Percentiles rank a stretch among this genome's conserved stretches.
Conservation (phyloP, 208 protist genomes). For the Leptomonas pyrrhocoris region DNA sequence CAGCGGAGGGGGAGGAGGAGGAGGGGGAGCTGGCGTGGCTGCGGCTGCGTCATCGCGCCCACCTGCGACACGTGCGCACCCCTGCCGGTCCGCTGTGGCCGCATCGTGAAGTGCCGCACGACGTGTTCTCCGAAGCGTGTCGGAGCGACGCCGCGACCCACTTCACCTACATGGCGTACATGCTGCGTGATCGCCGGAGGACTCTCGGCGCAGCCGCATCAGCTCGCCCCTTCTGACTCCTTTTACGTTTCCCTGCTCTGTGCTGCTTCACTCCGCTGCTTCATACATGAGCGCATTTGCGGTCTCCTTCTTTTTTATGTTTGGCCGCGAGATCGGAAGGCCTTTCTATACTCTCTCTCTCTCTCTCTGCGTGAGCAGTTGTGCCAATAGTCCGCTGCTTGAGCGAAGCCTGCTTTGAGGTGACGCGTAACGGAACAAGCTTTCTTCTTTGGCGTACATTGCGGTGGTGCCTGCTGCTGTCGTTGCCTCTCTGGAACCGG, state of each 20-base stretch:
- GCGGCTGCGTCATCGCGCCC: slow-evolving; percentile 3
- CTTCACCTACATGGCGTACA: slow-evolving; percentile 1
- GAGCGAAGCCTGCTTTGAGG: too few relatives aligned
- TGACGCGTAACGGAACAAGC: too few relatives aligned
- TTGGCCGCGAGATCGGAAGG: too few relatives aligned
- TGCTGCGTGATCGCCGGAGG: background rate
- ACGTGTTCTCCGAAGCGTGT: background rate
- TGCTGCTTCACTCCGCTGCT: too few relatives aligned
- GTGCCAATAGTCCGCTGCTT: too few relatives aligned
- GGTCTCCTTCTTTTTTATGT: slow-evolving; percentile 21
- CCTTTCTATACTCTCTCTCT: too few relatives aligned
- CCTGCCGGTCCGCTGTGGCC: slow-evolving; percentile 27
- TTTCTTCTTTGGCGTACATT: too few relatives aligned
- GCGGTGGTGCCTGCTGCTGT: too few relatives aligned
- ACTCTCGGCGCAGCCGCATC: background rate
- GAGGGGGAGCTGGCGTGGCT: too few relatives aligned
- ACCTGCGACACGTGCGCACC: slow-evolving; percentile 12
- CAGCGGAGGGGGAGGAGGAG: background rate
- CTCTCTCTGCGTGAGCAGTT: too few relatives aligned
- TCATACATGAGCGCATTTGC: background rate
- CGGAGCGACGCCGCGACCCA: background rate
- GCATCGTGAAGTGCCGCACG: background rate
- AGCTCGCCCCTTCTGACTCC: background rate
- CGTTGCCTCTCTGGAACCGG: too few relatives aligned
- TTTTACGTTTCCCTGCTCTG: background rate